phyloP scores from a whole-genome alignment of 345 rosid genomes.

The Cardamine occulta region DNA sequence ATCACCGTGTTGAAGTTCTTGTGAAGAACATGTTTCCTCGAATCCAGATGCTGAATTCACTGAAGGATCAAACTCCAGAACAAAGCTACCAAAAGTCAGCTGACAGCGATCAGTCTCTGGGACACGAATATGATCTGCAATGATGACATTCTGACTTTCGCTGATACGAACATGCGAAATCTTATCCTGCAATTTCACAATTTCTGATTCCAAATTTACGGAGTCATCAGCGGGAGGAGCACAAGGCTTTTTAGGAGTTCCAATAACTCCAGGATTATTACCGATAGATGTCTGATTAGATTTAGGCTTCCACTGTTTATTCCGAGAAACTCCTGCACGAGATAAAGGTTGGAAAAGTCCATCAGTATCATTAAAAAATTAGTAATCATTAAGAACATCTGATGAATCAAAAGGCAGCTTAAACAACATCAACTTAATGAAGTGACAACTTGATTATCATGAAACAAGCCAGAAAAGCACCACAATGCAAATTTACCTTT shows the following conservation, averaged over 20 bases:
- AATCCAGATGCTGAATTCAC: slow-evolving; percentile 46
- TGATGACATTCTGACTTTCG: slow-evolving; percentile 76
- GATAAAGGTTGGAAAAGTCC: not conserved
- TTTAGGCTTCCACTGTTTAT: slow-evolving; percentile 92
- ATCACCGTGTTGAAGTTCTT: slow-evolving; percentile 51
- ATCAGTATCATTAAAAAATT: not conserved
- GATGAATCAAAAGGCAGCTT: no score
- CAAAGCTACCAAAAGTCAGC: slow-evolving; percentile 89
- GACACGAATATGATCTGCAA: slow-evolving; percentile 82
- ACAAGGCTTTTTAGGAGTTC: slow-evolving; percentile 58
- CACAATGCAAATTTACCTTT: slow-evolving; percentile 17
- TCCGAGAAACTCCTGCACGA: slow-evolving; percentile 61
- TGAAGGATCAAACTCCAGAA: slow-evolving; percentile 59
- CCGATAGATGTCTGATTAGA: slow-evolving; percentile 59
- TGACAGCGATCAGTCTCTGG: slow-evolving; percentile 74
- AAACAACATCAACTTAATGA: not conserved
- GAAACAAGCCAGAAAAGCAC: not conserved
- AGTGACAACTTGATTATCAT: not conserved
- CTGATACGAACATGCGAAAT: slow-evolving; percentile 49
- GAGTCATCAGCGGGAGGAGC: slow-evolving; percentile 53
- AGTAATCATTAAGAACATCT: no score
- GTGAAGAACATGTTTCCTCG: slow-evolving; percentile 46
- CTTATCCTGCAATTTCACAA: slow-evolving; percentile 58
- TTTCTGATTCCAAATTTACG: slow-evolving; percentile 48
- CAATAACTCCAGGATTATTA: slow-evolving; percentile 62